phyloP scores from a whole-genome alignment of 179 eudicot species.

The Silene noctiflora region DNA sequence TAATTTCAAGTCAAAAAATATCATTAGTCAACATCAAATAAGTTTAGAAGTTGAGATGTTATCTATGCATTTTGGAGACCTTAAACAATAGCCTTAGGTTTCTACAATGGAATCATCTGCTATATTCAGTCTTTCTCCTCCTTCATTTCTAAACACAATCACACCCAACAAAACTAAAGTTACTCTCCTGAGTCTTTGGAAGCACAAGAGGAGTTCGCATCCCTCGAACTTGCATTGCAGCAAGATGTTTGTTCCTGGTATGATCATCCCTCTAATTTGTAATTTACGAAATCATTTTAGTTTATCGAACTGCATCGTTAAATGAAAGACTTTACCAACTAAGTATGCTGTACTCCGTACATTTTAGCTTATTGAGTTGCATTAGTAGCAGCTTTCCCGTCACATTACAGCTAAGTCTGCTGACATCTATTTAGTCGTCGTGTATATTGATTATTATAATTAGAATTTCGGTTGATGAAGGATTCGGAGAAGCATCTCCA shows the following conservation, averaged over 20 bases:
- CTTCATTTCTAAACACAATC: slow-evolving; percentile 37
- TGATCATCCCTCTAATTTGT: not conserved
- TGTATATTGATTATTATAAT: too few relatives aligned
- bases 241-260: slow-evolving; percentile 98
- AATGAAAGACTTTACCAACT: not conserved
- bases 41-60: not conserved
- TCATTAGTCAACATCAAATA: not conserved
- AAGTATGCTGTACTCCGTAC: not conserved
- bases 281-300: not conserved
- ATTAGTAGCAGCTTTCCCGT: too few relatives aligned
- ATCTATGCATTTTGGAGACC: not conserved
- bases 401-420: too few relatives aligned
- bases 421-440: too few relatives aligned
- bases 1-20: not conserved
- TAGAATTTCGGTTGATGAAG: slow-evolving; percentile 30
- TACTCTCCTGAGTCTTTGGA: slow-evolving; percentile 36
- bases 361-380: too few relatives aligned
- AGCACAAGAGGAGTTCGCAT: slow-evolving; percentile 30
- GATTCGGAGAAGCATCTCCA: slow-evolving; percentile 90
- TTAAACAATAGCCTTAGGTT: not conserved
- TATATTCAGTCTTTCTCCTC: slow-evolving; percentile 40
- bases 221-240: slow-evolving; percentile 46
- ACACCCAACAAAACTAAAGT: slow-evolving; percentile 24
- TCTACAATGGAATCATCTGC: slow-evolving; percentile 52
- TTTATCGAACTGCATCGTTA: not conserved